A percentile compares a stretch with the other conserved stretches of the same genome.
Evolutionary conservation across 177 flowering plant species (phyloP).

Genomic region (Tripterygium wilfordii): DNA sequence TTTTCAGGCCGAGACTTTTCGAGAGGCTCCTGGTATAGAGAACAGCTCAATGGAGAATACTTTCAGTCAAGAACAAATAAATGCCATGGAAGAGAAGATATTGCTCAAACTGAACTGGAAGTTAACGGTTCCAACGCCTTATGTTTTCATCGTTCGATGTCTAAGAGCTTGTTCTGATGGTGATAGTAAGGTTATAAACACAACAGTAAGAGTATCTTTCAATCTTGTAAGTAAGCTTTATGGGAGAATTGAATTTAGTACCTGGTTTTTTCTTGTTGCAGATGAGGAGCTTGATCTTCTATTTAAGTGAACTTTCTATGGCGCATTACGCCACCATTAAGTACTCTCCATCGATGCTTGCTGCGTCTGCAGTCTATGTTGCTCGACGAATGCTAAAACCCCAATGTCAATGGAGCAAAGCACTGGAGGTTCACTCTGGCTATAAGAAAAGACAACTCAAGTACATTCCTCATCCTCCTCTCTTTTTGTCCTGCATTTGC

Average conservation of each 20-base stretch:
- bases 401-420: not conserved
- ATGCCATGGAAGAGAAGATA: not conserved
- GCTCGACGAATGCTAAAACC: not conserved
- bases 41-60: not conserved
- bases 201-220: not conserved
- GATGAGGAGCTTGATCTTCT: not conserved
- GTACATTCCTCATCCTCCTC: too few relatives aligned
- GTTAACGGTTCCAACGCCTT: not conserved
- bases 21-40: too few relatives aligned
- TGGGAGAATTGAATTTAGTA: too few relatives aligned
- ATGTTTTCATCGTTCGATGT: not conserved
- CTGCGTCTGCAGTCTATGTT: constrained; percentile 3
- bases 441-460: not conserved
- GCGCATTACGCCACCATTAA: not conserved
- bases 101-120: not conserved
- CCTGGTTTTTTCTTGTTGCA: not conserved
- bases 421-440: not conserved
- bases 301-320: not conserved
- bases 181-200: not conserved
- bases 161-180: not conserved
- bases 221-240: not conserved
- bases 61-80: not conserved
- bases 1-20: too few relatives aligned
- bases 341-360: not conserved
- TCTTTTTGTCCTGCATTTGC: too few relatives aligned